phyloP scores from a whole-genome alignment of 768 basidiomycete genomes.

The Hygrophorus russula region DNA sequence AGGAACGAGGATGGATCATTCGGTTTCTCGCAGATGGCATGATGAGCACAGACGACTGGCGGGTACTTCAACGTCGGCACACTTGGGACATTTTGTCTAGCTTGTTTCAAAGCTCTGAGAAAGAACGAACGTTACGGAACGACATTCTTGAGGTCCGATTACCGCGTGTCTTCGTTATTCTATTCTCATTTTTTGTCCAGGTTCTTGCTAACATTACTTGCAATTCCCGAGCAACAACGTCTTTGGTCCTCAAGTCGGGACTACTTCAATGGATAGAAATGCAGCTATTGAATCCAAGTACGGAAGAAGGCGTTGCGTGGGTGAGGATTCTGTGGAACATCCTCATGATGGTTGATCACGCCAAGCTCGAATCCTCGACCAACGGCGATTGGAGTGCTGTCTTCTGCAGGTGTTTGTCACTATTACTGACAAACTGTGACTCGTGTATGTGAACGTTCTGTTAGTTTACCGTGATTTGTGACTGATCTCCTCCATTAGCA shows the following conservation, averaged over 20 bases:
- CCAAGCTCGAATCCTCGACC: slow-evolving; percentile 43
- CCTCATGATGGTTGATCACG: slow-evolving; percentile 33
- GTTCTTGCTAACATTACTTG: slow-evolving; percentile 67
- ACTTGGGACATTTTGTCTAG: slow-evolving; percentile 86
- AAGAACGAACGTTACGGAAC: slow-evolving; percentile 39
- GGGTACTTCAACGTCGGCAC: slow-evolving; percentile 64
- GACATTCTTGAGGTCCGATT: slow-evolving; percentile 53
- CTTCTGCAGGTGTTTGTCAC: slow-evolving; percentile 39
- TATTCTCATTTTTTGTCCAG: slow-evolving; percentile 25
- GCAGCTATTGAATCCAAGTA: slow-evolving; percentile 33
- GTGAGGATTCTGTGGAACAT: slow-evolving; percentile 57
- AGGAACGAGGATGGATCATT: slow-evolving; percentile 85
- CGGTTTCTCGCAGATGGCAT: slow-evolving; percentile 76
- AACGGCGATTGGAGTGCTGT: slow-evolving; percentile 50
- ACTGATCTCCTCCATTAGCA: slow-evolving; percentile 9
- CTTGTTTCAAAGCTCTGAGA: slow-evolving; percentile 56
- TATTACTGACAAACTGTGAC: slow-evolving; percentile 23
- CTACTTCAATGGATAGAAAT: slow-evolving; percentile 79
- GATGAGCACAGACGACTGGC: slow-evolving; percentile 70
- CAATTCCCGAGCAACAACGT: slow-evolving; percentile 55
- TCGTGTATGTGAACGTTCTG: slow-evolving; percentile 15
- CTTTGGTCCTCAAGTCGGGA: slow-evolving; percentile 59
- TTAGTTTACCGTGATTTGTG: slow-evolving; percentile 6
- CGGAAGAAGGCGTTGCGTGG: slow-evolving; percentile 47
- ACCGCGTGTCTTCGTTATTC: not conserved